Base-by-base conservation (phyloP, 2,329 filamentous ascomycete species). In the Calonectria crousiana region DNA sequence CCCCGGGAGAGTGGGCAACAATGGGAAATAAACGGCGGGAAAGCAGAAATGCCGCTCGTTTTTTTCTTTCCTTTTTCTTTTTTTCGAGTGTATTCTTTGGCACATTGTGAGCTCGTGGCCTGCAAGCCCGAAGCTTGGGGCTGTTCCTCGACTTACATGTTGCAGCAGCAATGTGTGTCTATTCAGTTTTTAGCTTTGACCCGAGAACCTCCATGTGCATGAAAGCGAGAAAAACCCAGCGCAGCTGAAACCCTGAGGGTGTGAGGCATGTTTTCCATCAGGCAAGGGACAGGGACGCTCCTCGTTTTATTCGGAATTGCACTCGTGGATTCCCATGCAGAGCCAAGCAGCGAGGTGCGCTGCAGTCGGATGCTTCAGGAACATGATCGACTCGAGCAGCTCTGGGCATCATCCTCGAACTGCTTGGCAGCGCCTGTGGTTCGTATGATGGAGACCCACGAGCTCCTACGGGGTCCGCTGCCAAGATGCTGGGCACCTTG, bases 351-450 rank as follows among this genome's bases (percentile, higher is more conserved):
- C 56, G 53, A 32, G 23, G 26, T 23, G 30, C 28, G 28, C 34
- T 51, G 16, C 10, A n/a, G 53, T 30, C 62, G 62, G 30, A 69
- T 74, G 75, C 51, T 53, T 64, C 49, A 8, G 36, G 66, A 6
- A 53, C 36, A 77, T 72, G 77, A 79, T 79, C 71, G 71, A 76
- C 74, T 79, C 14, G n/a, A 60, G 14, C 74, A 67, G 23, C 64
- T 49, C 41, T 51, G 32, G 44, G 44, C 38, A 23, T 36, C 44
- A 67, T 67, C 64, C 64, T 67, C 34, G 14, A 34, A 10, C 28
- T n/a, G 30, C 64, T 67, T 67, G 38, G 38, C 38, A 36, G 30
- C 23, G n/a, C 30, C 41, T 16, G 30, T 67, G 30, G 44, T 67
- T 67, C 64, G 64, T 67, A 67, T 52, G 44, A 49, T 51, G 26